Evolutionary conservation across 1,139 yeast genomes (phyloP).

Genomic region (Debaryomyces subglobosus): DNA sequence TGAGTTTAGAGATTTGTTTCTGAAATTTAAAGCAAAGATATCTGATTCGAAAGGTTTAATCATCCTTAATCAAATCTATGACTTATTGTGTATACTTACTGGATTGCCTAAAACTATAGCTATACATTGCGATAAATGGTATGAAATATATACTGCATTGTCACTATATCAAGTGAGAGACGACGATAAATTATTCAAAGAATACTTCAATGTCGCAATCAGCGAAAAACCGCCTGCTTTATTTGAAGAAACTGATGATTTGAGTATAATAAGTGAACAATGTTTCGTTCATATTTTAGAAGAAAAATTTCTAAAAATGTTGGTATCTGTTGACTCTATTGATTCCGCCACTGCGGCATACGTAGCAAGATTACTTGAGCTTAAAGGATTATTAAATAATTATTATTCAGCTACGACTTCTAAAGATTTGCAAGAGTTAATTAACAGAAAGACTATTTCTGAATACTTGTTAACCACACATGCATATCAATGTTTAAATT

Average conservation of each 20-base stretch:
- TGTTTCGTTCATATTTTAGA: constrained; percentile 62
- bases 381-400: constrained; percentile 58
- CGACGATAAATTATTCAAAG: constrained; percentile 34
- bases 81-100: constrained; percentile 47
- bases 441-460: constrained; percentile 48
- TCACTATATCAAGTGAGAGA: constrained; percentile 62
- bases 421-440: constrained; percentile 19
- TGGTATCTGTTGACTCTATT: constrained; percentile 61
- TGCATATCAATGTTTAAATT: constrained; percentile 57
- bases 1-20: constrained; percentile 48
- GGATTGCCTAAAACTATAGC: constrained; percentile 60
- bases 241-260: constrained; percentile 22
- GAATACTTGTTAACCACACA: constrained; percentile 63
- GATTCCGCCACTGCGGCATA: constrained; percentile 73
- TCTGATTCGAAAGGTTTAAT: constrained; percentile 21
- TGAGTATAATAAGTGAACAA: constrained; percentile 50
- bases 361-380: constrained; percentile 63
- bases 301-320: constrained; percentile 59
- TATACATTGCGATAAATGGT: constrained; percentile 61
- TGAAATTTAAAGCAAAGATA: constrained; percentile 26
- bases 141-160: constrained; percentile 66
- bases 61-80: constrained; percentile 45
- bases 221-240: constrained; percentile 37
- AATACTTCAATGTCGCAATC: constrained; percentile 37
- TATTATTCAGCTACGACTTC: constrained; percentile 36